A percentile compares a stretch with the other conserved stretches of the same genome.
Conservation (phyloP, 2,329 filamentous ascomycete genomes). For the Penicillium corylophilum region DNA sequence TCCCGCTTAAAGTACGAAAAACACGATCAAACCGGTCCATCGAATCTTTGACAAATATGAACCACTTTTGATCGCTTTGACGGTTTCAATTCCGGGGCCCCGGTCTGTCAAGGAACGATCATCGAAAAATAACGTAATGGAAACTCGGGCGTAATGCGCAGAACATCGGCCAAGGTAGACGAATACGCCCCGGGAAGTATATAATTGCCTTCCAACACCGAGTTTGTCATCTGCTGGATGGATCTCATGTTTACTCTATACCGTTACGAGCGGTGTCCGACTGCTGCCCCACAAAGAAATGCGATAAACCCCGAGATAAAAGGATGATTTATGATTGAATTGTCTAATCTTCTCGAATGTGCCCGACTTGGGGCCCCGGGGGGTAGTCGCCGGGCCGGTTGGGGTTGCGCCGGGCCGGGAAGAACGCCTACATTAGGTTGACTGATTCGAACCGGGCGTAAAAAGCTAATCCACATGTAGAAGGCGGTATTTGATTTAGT, state of each 20-base stretch:
- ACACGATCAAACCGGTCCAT: no score
- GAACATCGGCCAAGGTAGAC: background rate
- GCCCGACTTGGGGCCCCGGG: slow-evolving; percentile 4
- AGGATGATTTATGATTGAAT: background rate
- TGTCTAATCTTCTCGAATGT: background rate
- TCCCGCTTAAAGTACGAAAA: background rate
- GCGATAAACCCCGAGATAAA: background rate
- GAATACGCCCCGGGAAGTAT: background rate
- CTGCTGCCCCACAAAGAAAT: background rate
- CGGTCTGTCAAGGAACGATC: background rate
- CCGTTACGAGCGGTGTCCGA: background rate
- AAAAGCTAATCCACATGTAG: background rate
- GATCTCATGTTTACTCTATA: background rate
- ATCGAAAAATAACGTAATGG: background rate
- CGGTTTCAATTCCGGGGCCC: background rate
- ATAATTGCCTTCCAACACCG: background rate
- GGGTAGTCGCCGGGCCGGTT: slow-evolving; percentile 6
- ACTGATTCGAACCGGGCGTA: background rate
- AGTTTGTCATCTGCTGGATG: background rate
- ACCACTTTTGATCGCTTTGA: background rate
- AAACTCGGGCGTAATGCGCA: background rate
- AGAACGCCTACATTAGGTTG: background rate
- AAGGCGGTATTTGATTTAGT: background rate
- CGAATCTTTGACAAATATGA: background rate
- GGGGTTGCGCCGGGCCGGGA: slow-evolving; percentile 4